Evolutionary conservation across 2,329 filamentous ascomycete genomes (phyloP).

Genomic region (Xylariaceae sp.): DNA sequence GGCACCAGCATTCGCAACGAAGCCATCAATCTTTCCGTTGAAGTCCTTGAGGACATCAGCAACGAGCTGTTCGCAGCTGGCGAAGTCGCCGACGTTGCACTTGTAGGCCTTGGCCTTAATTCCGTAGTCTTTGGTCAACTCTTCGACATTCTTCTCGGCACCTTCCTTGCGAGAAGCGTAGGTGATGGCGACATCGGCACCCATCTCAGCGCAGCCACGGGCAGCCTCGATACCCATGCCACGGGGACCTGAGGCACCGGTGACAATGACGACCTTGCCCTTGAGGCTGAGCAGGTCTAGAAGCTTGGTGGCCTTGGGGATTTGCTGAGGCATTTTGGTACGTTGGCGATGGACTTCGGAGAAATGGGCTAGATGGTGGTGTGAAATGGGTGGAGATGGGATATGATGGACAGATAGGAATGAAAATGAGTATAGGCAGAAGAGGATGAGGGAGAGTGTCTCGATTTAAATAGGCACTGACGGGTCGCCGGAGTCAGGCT

Average conservation of each 20-base stretch:
- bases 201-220: slow-evolving; percentile 66
- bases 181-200: slow-evolving; percentile 67
- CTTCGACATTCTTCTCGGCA: slow-evolving; percentile 60
- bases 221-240: slow-evolving; percentile 69
- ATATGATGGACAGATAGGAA: too few relatives aligned
- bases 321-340: slow-evolving; percentile 48
- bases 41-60: slow-evolving; percentile 68
- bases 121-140: slow-evolving; percentile 61
- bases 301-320: slow-evolving; percentile 55
- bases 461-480: too few relatives aligned
- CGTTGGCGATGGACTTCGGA: not conserved
- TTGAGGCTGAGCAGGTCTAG: slow-evolving; percentile 67
- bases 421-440: too few relatives aligned
- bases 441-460: too few relatives aligned
- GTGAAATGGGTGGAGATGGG: too few relatives aligned
- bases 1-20: slow-evolving; percentile 69
- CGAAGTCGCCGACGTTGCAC: slow-evolving; percentile 52
- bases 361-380: slow-evolving; percentile 1
- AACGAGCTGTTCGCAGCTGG: slow-evolving; percentile 48
- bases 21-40: slow-evolving; percentile 67
- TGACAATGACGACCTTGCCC: slow-evolving; percentile 68
- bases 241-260: slow-evolving; percentile 64
- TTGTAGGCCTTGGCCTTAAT: slow-evolving; percentile 62
- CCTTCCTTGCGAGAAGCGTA: slow-evolving; percentile 67
- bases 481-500: too few relatives aligned